A percentile compares a stretch with the other conserved stretches of the same genome.
phyloP scores from a whole-genome alignment of 768 basidiomycete species.

The Lactarius tabidus region DNA sequence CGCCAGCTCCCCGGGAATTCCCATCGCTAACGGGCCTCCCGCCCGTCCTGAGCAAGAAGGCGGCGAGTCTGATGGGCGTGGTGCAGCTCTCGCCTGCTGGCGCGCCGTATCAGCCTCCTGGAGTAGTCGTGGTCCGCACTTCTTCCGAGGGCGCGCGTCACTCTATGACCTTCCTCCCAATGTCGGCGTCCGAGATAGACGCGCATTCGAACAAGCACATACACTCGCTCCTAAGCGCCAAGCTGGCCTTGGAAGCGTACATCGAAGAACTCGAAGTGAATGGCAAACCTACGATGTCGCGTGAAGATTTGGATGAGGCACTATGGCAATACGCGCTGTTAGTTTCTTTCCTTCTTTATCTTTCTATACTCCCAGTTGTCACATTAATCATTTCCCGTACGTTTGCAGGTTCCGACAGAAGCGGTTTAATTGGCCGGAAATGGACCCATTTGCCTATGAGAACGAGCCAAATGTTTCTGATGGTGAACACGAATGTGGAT shows the following conservation, averaged over 20 bases:
- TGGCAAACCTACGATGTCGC: conserved; percentile 27
- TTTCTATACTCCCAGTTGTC: conserved; percentile 5
- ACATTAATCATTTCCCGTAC: not conserved
- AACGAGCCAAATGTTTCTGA: not conserved
- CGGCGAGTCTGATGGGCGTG: conserved; percentile 38
- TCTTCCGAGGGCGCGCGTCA: conserved; percentile 27
- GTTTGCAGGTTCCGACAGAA: conserved; percentile 55
- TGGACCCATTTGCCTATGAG: conserved; percentile 8
- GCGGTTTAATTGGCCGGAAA: conserved; percentile 63
- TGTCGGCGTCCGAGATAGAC: conserved; percentile 58
- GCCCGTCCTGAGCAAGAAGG: conserved; percentile 34
- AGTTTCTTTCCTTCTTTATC: conserved; percentile 26
- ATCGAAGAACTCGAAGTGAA: conserved; percentile 35
- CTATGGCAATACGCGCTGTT: conserved; percentile 61
- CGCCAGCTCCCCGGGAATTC: conserved; percentile 28
- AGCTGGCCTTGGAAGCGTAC: conserved; percentile 52
- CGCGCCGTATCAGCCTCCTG: conserved; percentile 50
- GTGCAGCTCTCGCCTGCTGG: conserved; percentile 13
- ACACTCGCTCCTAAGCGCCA: conserved; percentile 60
- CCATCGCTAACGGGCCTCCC: conserved; percentile 20
- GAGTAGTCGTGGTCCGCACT: conserved; percentile 43
- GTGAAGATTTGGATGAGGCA: conserved; percentile 37
- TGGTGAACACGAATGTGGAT: conserved; percentile 2
- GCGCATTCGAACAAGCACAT: conserved; percentile 72
- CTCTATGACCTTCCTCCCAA: conserved; percentile 56